phyloP scores from a whole-genome alignment of 148 eudicot genomes.

The Cornus kousa region DNA sequence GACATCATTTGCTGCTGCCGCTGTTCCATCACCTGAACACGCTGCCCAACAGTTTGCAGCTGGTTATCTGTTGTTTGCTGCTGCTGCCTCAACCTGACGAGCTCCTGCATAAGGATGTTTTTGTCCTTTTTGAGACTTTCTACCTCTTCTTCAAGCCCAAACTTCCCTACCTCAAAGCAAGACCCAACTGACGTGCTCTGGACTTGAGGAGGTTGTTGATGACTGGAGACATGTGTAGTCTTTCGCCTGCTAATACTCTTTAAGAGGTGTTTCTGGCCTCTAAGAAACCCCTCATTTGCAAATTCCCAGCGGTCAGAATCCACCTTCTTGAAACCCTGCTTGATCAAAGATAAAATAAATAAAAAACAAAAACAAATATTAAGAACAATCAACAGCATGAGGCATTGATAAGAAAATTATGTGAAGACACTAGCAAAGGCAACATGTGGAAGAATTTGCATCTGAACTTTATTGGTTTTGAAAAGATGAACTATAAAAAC shows the following conservation, averaged over 20 bases:
- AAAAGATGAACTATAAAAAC: background rate
- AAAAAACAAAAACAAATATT: slow-evolving; percentile 19
- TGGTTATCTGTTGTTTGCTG: slow-evolving; percentile 76
- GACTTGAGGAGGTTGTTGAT: slow-evolving; percentile 35
- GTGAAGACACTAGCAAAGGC: background rate
- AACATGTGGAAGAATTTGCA: slow-evolving; percentile 6
- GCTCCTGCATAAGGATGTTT: slow-evolving; percentile 77
- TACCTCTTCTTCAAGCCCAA: slow-evolving; percentile 73
- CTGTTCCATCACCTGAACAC: slow-evolving; percentile 79
- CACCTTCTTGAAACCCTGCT: slow-evolving; percentile 79
- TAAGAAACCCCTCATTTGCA: slow-evolving; percentile 71
- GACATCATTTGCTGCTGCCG: slow-evolving; percentile 81
- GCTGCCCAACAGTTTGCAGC: slow-evolving; percentile 64
- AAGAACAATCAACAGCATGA: slow-evolving; percentile 10
- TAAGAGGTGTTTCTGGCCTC: slow-evolving; percentile 70
- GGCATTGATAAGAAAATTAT: background rate
- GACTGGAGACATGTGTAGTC: slow-evolving; percentile 39
- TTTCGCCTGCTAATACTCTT: slow-evolving; percentile 72
- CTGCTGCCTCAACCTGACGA: slow-evolving; percentile 70
- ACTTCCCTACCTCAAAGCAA: slow-evolving; percentile 60
- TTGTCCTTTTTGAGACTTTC: slow-evolving; percentile 73
- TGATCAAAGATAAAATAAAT: slow-evolving; percentile 12
- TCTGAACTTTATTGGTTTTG: background rate
- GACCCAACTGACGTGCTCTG: slow-evolving; percentile 42
- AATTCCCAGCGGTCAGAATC: slow-evolving; percentile 75